Conservation (phyloP, 352 stramenopile species). For the Phytophthora tentaculata region DNA sequence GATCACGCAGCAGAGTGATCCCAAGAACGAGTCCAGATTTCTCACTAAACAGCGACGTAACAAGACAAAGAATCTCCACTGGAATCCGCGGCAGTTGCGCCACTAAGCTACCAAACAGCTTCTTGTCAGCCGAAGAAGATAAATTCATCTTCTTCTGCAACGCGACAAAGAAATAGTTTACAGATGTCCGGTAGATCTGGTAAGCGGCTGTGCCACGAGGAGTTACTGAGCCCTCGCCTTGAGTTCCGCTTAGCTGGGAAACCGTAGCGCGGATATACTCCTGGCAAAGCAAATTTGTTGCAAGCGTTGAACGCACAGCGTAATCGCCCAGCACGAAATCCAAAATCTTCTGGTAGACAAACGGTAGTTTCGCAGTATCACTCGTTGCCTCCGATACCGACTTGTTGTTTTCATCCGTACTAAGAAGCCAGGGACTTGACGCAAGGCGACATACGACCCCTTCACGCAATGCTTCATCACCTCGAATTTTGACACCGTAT, state of each 20-base stretch:
- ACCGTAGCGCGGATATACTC: conserved; percentile 65
- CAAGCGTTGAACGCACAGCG: conserved; percentile 54
- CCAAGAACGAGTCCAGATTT: conserved; percentile 70
- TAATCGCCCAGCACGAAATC: conserved; percentile 73
- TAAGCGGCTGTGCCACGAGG: conserved; percentile 17
- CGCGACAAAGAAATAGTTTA: conserved; percentile 59
- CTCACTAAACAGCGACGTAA: conserved; percentile 57
- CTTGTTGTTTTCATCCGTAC: conserved; percentile 52
- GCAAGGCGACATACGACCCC: conserved; percentile 73
- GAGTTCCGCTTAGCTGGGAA: conserved; percentile 21
- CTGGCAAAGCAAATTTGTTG: conserved; percentile 59
- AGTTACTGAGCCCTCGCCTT: neutral
- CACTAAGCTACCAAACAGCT: conserved; percentile 69
- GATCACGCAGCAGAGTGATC: conserved; percentile 75
- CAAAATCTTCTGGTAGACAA: conserved; percentile 72
- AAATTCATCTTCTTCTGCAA: conserved; percentile 60
- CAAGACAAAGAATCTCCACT: conserved; percentile 61
- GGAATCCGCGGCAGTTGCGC: conserved; percentile 61
- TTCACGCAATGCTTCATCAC: conserved; percentile 68
- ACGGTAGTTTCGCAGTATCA: conserved; percentile 45
- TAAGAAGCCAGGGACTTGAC: conserved; percentile 64
- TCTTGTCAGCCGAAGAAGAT: conserved; percentile 65
- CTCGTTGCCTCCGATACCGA: conserved; percentile 11
- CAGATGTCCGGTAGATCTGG: conserved; percentile 48
- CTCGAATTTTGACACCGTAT: conserved; percentile 70